Base-by-base conservation (phyloP, 2,329 filamentous ascomycete genomes). In the Clarireedia sp. region DNA sequence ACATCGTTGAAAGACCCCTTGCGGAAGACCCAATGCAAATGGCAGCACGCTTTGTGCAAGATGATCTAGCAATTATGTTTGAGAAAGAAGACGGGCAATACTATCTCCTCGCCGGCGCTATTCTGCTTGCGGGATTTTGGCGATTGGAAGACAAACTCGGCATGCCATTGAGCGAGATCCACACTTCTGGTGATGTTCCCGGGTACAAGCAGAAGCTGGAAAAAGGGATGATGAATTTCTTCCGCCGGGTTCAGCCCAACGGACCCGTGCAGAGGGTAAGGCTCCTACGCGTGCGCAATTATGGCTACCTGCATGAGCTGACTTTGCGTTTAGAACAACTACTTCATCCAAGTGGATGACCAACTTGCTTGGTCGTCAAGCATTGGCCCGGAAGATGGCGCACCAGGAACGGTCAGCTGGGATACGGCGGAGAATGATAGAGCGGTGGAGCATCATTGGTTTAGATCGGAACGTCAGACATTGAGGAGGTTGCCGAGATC, bases 291-390 rank as follows among this genome's bases (percentile, higher is more conserved):
- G 33, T 52, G 8, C 41, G 36, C n/a, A 8, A 50, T 51, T 16
- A 33, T 47, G 54, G 41, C n/a, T 54, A 54, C 26, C 2, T 55
- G 44, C 51, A 58, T 46, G 45, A 21, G 33, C 59, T 64, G 23
- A 64, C 57, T 45, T 17, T 40, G 41, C 41, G 29, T 21, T 77
- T 76, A 89, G 57, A 89, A 91, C 68, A 92, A 94, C 68, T 95
- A 94, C 71, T 95, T 95, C 73, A 79, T 95, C 60, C 89, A 95
- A 71, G 88, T 94, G 1, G 89, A 95, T 66, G 87, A 90, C 55
- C 71, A 78, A 5, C 74, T 95, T 1, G 75, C 86, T 0, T 95
- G 89, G 89, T 88, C 84, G 57, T 73, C 76, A 64, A 88, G 82
- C 63, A 91, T 95, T 62, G 89, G 89, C 0, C 63, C 72, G 16